Conservation (phyloP, 345 rosid genomes). For the Gossypium sturtianum region DNA sequence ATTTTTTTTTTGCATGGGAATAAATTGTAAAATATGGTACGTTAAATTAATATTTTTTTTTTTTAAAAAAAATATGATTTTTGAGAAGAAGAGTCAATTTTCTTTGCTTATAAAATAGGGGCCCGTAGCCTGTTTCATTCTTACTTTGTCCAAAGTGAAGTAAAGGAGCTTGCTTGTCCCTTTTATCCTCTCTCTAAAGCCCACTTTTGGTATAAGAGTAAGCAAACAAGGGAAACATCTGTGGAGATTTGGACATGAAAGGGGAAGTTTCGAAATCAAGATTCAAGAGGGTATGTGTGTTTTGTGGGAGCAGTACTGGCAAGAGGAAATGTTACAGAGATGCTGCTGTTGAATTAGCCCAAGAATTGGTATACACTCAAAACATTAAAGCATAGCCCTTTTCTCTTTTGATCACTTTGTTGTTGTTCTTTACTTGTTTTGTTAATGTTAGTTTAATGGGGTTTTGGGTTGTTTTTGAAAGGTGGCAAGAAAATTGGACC, state of each 20-base stretch:
- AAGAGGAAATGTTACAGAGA: slow-evolving; percentile 71
- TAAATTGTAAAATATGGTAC: background rate
- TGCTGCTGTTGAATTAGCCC: slow-evolving; percentile 76
- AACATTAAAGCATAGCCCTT: background rate
- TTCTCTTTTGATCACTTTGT: background rate
- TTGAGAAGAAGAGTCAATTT: background rate
- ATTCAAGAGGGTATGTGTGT: slow-evolving; percentile 75
- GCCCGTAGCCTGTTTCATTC: background rate
- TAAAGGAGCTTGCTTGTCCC: slow-evolving; percentile 26
- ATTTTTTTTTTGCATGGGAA: background rate
- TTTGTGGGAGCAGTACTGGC: slow-evolving; percentile 84
- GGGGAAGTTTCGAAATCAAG: slow-evolving; percentile 39
- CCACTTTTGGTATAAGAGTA: background rate
- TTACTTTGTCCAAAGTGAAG: background rate
- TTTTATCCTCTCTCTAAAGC: background rate
- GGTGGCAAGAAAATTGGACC: slow-evolving; percentile 71
- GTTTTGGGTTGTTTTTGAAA: slow-evolving; percentile 12
- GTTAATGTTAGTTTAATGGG: background rate
- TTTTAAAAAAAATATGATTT: background rate
- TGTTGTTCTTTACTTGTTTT: background rate
- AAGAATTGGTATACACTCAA: slow-evolving; percentile 55
- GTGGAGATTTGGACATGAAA: slow-evolving; percentile 15
- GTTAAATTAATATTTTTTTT: background rate
- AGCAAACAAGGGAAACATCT: background rate
- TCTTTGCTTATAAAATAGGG: slow-evolving; percentile 9